Evolutionary conservation across 106 monocot species (phyloP).

Genomic region (Allium sativum): DNA sequence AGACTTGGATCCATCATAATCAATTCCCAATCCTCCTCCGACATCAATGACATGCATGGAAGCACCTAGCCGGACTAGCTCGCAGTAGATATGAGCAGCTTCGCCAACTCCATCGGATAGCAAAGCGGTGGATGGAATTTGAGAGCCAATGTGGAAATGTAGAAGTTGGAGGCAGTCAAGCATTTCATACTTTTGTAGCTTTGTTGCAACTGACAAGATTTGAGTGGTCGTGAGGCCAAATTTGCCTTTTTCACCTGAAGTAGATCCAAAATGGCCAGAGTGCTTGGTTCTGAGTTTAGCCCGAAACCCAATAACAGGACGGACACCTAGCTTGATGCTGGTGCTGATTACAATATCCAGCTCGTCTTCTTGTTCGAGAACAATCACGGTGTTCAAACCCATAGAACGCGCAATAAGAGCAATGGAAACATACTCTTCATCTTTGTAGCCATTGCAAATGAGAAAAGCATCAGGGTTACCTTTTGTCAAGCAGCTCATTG

Average conservation of each 20-base stretch:
- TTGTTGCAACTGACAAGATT: constrained; percentile 49
- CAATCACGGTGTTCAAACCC: constrained; percentile 64
- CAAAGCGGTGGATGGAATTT: constrained; percentile 51
- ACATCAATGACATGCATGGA: constrained; percentile 60
- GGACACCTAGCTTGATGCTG: constrained; percentile 36
- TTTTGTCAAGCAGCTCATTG: constrained; percentile 70
- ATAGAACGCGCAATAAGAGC: constrained; percentile 63
- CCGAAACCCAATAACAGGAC: constrained; percentile 64
- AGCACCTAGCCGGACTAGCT: constrained; percentile 51
- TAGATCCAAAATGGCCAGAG: constrained; percentile 66
- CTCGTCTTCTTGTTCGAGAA: constrained; percentile 81
- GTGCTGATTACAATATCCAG: constrained; percentile 38
- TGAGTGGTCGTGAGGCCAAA: constrained; percentile 57
- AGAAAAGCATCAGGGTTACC: constrained; percentile 73
- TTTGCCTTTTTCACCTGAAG: constrained; percentile 74
- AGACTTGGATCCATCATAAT: constrained; percentile 61
- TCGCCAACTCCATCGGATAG: constrained; percentile 50
- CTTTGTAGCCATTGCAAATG: constrained; percentile 98
- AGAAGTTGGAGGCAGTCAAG: constrained; percentile 77
- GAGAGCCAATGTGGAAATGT: constrained; percentile 77
- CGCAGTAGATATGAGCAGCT: constrained; percentile 74
- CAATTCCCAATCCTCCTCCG: constrained; percentile 70
- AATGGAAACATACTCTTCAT: constrained; percentile 78
- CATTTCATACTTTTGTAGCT: constrained; percentile 42
- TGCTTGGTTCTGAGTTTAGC: constrained; percentile 78